Evolutionary conservation across 2,329 filamentous ascomycete genomes (phyloP).

Genomic region (Venturia effusa): DNA sequence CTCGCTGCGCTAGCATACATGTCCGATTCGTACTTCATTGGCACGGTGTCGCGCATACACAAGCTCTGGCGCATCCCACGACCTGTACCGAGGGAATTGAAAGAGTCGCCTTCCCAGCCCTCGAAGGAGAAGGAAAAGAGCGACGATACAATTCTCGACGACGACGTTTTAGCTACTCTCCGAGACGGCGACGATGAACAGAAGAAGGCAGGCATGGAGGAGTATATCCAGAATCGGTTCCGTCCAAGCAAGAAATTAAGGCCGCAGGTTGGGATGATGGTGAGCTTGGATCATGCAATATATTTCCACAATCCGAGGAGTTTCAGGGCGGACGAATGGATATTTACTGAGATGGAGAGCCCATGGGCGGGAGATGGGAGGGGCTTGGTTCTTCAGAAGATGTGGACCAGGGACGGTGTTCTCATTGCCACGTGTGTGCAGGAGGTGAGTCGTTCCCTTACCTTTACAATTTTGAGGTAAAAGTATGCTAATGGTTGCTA

Average conservation of each 20-base stretch:
- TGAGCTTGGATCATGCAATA: conserved; percentile 62
- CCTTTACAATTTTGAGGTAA: background rate
- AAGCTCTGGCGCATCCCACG: conserved; percentile 62
- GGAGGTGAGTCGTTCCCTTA: conserved; percentile 36
- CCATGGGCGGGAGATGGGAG: conserved; percentile 72
- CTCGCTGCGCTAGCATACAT: conserved; percentile 86
- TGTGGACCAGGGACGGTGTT: conserved; percentile 59
- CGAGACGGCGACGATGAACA: background rate
- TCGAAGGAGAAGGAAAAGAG: conserved; percentile 11
- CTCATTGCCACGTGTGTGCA: conserved; percentile 71
- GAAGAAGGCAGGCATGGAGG: background rate
- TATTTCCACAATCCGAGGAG: conserved; percentile 42
- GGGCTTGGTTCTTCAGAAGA: conserved; percentile 64
- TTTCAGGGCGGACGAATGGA: conserved; percentile 54
- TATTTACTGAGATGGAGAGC: conserved; percentile 69
- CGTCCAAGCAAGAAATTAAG: conserved; percentile 19
- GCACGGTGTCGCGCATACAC: conserved; percentile 73
- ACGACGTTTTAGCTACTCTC: conserved; percentile 14
- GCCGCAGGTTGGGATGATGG: conserved; percentile 70
- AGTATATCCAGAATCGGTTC: background rate
- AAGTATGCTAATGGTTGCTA: background rate
- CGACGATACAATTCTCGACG: conserved; percentile 17
- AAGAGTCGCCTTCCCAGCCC: background rate
- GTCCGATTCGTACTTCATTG: conserved; percentile 87
- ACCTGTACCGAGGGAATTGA: conserved; percentile 18